Evolutionary conservation across 331 rosid species (phyloP).

Genomic region (Malus hybrid): DNA sequence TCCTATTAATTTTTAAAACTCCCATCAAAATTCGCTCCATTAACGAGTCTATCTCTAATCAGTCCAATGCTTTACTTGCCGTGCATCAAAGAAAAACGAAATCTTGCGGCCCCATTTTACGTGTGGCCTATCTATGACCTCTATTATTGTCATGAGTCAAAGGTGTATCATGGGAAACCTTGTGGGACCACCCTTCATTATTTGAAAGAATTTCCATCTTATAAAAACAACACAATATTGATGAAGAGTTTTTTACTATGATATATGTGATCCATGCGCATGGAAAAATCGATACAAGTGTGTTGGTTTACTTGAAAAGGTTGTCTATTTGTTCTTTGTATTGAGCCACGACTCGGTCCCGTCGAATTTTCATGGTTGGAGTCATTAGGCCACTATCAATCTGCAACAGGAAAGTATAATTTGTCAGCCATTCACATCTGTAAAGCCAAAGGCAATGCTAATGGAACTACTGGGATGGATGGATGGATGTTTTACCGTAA

Average conservation of each 20-base stretch:
- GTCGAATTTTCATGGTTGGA: constrained; percentile 84
- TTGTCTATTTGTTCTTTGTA: constrained; percentile 64
- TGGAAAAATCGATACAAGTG: not conserved
- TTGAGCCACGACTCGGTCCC: constrained; percentile 57
- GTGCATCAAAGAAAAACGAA: too few species aligned
- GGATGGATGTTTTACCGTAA: constrained; percentile 53
- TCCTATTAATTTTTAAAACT: too few species aligned
- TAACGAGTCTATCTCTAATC: too few species aligned
- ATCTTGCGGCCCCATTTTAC: rapidly evolving
- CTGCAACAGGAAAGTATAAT: constrained; percentile 34
- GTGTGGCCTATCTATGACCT: too few species aligned
- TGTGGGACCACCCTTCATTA: too few species aligned
- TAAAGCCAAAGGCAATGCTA: not conserved
- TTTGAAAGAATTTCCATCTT: not conserved
- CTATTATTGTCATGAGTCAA: rapidly evolving
- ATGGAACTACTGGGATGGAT: not conserved
- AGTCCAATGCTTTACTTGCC: too few species aligned
- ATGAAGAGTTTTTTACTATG: not conserved
- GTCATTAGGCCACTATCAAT: constrained; percentile 80
- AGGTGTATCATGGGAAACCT: too few species aligned
- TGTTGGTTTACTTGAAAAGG: constrained; percentile 41
- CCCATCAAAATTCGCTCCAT: too few species aligned
- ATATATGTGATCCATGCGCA: not conserved
- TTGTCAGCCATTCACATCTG: constrained; percentile 11
- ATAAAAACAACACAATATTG: not conserved